Evolutionary conservation across 805 yeast genomes (phyloP), one percentile per base, ranked within the genome.

Genomic region (Peterozyma xylosa): DNA sequence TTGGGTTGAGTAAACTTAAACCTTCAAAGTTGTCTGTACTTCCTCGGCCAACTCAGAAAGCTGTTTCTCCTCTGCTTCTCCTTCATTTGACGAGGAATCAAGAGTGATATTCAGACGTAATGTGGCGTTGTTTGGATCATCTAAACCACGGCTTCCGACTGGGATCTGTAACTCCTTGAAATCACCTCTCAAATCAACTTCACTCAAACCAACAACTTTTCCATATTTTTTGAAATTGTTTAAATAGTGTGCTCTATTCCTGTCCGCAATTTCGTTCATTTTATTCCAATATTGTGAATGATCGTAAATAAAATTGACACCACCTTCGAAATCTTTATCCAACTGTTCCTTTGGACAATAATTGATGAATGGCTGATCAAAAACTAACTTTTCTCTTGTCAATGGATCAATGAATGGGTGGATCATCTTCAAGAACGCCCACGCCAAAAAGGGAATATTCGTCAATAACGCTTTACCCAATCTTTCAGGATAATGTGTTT

Each of bases 401-500:
- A 87, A 66, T 6, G 99, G 97, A 58, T 93, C 99, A 50, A 93
- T 93, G 60, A 93, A 93, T 5, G 99, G 99, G 55, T 86, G 88
- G 50, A 93, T 90, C 51, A 93, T 67, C 66, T 86, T 90, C 53
- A 93, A 68, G 56, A 93, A 93, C 10, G 96, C 81, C 87, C 96
- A 86, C 6, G 90, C 99, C 43, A 91, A 64, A 78, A 93, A 86
- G 11, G 98, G 98, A 52, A 93, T 89, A 63, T 93, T 91, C 38
- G 96, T 87, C 46, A 93, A 71, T 39, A 90, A 71, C 0, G 97
- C 97, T 59, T 83, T 85, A 35, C 99, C 99, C 48, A 93, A 71
- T 55, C 99, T 77, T 62, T 93, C 99, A 4, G 99, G 99, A 60
- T 93, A 93, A 63, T 93, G 99, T 9, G 96, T 89, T 66, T 93